Percentiles rank a stretch among this genome's conserved stretches.
Evolutionary conservation across 805 yeast genomes (phyloP).

Genomic region (Brettanomyces nanus): DNA sequence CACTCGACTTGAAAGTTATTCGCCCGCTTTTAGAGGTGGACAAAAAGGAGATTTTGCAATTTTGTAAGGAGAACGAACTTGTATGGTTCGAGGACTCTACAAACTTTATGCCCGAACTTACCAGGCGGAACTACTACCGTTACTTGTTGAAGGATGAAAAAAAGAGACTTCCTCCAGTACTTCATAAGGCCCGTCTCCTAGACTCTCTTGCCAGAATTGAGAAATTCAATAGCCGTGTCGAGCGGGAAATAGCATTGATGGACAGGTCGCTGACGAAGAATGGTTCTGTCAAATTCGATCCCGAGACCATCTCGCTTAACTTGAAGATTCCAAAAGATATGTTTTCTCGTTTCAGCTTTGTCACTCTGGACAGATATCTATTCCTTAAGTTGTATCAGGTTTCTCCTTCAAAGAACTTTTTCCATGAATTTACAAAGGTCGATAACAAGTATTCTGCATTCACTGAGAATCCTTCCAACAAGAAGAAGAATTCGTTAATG

Average conservation of each 20-base stretch:
- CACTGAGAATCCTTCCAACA: slow-evolving; percentile 2
- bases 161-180: slow-evolving; percentile 11
- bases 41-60: slow-evolving; percentile 38
- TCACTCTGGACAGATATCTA: slow-evolving; percentile 22
- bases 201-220: slow-evolving; percentile 10
- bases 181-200: slow-evolving; percentile 7
- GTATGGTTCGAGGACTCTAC: slow-evolving; percentile 69
- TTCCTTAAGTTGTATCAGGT: slow-evolving; percentile 16
- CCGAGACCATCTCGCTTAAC: slow-evolving; percentile 6
- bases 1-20: slow-evolving; percentile 18
- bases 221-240: slow-evolving; percentile 10
- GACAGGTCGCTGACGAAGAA: slow-evolving; percentile 8
- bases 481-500: background rate
- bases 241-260: slow-evolving; percentile 14
- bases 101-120: slow-evolving; percentile 44
- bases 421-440: slow-evolving; percentile 17
- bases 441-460: slow-evolving; percentile 12
- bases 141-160: slow-evolving; percentile 14
- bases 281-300: slow-evolving; percentile 3
- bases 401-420: slow-evolving; percentile 17
- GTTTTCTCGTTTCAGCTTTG: slow-evolving; percentile 10
- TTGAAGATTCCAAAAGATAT: slow-evolving; percentile 14
- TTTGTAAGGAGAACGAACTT: slow-evolving; percentile 34
- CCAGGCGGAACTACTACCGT: slow-evolving; percentile 52
- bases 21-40: slow-evolving; percentile 46